These are phyloP conservation scores for Melastoma malabathricum DNA, from an alignment of 345 rosid genomes.

Conservation along the genomic window DNA sequence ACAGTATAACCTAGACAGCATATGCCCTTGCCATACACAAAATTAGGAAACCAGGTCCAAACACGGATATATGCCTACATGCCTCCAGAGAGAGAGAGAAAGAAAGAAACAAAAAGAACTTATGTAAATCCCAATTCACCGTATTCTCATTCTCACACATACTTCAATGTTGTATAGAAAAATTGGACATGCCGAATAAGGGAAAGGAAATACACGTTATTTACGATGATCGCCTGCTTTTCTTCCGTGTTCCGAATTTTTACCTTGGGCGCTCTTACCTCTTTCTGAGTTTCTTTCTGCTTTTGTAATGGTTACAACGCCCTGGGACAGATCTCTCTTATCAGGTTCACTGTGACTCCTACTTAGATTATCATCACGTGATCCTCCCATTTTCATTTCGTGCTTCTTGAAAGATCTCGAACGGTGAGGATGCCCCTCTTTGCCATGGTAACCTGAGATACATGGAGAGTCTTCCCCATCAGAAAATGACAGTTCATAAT, in stretches of 20 bases:
- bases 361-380: constrained; percentile 2
- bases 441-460: neutral
- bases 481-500: neutral
- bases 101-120: no score
- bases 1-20: no score
- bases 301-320: constrained; percentile 8
- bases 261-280: constrained; percentile 1
- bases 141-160: no score
- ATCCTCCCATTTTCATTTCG: constrained; percentile 1
- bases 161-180: no score
- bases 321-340: constrained; percentile 5
- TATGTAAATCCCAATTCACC: no score
- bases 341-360: neutral
- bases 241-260: neutral
- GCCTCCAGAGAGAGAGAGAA: no score
- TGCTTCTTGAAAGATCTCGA: neutral
- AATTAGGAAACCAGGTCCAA: no score
- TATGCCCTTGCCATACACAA: no score
- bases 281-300: constrained; percentile 12
- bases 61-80: no score
- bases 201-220: constrained; percentile 2
- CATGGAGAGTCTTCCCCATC: constrained; percentile 2
- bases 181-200: no score
- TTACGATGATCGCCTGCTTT: constrained; percentile 4
- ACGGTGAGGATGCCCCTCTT: constrained; percentile 3